Evolutionary conservation across 768 basidiomycete genomes (phyloP), one percentile per base, ranked within the genome.

Genomic region (Hortiboletus flavorubellus): DNA sequence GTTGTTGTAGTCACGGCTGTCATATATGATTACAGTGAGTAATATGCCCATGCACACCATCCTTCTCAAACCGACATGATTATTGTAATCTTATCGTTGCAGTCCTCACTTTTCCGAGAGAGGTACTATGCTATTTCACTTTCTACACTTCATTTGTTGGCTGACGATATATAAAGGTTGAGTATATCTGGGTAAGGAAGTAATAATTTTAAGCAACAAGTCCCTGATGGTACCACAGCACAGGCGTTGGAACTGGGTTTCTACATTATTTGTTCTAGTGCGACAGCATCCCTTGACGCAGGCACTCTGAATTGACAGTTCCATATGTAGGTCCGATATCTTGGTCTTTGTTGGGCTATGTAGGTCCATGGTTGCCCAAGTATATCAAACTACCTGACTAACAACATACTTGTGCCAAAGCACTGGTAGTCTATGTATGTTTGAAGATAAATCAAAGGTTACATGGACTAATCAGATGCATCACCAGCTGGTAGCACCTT

Each of bases 261-360:
- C 49, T 14, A 33, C 41, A 26, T 26, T 51, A 21, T 51, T 51
- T 26, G 11, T 51, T 21, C 8, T 51, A 15, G 49, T 51, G 5
- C 9, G 49, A 12, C 26, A 26, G 26, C 5, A 26, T 26, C 26
- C 26, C 26, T 26, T 26, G 26, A 26, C 3, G 18, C 5, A 16
- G 23, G 21, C 26, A 8, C 9, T n/a, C 21, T 10, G 10, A 11
- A 37, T 34, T 31, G 5, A 42, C 39, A 33, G 8, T 34, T 16
- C 8, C 11, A 23, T 34, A n/a, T n/a, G n/a, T n/a, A 51, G 49
- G 41, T 51, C 16, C 49, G 49, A 11, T 51, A 51, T 26, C 1
- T 51, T 26, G 40, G 49, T n/a, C 41, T 51, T 43, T 51, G 21
- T 30, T 51, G 49, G 49, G 41, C 41, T 43, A 34, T 51, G 49